Evolutionary conservation across 1,284 basidiomycete genomes (phyloP).

Genomic region (Puccinia horiana): DNA sequence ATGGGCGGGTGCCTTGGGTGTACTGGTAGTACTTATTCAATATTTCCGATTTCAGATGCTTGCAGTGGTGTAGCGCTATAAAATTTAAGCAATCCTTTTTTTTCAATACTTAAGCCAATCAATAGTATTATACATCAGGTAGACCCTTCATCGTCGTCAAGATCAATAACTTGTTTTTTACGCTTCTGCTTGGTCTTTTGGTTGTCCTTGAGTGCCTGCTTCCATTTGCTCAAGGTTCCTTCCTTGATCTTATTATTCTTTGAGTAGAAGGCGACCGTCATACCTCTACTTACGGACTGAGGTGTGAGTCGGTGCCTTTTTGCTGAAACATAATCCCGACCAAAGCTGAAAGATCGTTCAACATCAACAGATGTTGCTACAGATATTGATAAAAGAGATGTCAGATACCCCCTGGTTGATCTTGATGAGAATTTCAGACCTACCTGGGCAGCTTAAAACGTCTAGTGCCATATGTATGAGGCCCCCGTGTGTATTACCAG

Average conservation of each 20-base stretch:
- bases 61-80: neutral
- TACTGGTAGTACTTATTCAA: neutral
- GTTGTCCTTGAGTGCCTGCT: neutral
- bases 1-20: neutral
- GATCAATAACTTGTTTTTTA: neutral
- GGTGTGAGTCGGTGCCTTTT: neutral
- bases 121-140: conserved; percentile 6
- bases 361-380: conserved; percentile 9
- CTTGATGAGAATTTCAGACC: neutral
- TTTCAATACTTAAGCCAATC: neutral
- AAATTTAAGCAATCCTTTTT: neutral
- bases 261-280: neutral
- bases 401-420: no score
- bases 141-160: neutral
- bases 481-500: neutral
- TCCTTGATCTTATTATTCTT: neutral
- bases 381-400: neutral
- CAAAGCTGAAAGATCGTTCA: neutral
- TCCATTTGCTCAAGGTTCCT: neutral
- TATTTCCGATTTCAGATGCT: neutral
- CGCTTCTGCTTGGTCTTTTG: neutral
- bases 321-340: conserved; percentile 2
- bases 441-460: conserved; percentile 2
- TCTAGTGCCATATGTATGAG: conserved; percentile 8
- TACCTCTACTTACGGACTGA: neutral